Evolutionary conservation across 768 basidiomycete species (phyloP), one percentile per base, ranked within the genome.

Genomic region (Lyophyllum semitale): DNA sequence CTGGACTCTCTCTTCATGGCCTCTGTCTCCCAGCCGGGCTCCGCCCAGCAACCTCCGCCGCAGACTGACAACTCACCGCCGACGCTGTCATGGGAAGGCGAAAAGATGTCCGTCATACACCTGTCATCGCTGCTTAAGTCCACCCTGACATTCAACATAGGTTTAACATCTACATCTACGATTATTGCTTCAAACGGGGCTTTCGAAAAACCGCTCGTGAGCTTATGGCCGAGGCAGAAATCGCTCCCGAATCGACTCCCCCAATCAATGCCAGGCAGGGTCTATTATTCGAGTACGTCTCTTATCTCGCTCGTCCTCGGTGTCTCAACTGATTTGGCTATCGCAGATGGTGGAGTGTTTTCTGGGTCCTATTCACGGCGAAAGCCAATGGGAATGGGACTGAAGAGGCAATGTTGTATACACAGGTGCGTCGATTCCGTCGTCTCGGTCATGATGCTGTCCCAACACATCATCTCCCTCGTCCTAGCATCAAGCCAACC

Each of bases 141-240:
- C 54, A 48, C 42, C 43, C 26, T 45, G 18, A 29, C 41, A 43
- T 40, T 51, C 48, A 40, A 13, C 27, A 26, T 71, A 92, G 90
- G 90, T 92, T 92, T 70, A 91, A 92, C 72, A 90, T 92, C 66
- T 93, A 93, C 73, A 92, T 93, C 61, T 81, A 88, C 66, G 91
- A 93, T 74, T 93, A 93, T 65, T 92, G 91, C 73, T 73, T 67
- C 64, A 93, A 93, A 71, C 85, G 89, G 49, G 90, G 90, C 51
- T 93, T 84, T 61, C 73, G 69, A 63, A 89, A 86, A 67, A 90
- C 91, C 1, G 89, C 89, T 11, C 74, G 70, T 30, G 84, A 90
- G 64, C 81, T 93, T 41, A 71, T 83, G 61, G 38, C 41, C 13
- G 91, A 93, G 65, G 89, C 90, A 0, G 84, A 87, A 0, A 80